phyloP scores from a whole-genome alignment of 2,329 filamentous ascomycete species.

The Phaeophleospora eucalypticola region DNA sequence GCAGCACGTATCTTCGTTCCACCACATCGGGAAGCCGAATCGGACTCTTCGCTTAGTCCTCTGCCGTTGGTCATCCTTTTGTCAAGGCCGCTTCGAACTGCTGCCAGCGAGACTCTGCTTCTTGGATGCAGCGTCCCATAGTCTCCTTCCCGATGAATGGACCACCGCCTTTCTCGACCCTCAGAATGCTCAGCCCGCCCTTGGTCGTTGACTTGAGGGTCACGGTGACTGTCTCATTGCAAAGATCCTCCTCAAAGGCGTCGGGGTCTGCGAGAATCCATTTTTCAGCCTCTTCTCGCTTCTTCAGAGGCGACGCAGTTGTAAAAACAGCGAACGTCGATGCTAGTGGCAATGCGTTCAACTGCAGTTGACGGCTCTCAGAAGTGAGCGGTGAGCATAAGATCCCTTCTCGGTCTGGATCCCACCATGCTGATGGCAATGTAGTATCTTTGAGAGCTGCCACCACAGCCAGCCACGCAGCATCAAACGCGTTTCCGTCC shows the following conservation, averaged over 20 bases:
- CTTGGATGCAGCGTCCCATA: conserved; percentile 55
- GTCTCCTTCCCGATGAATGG: conserved; percentile 61
- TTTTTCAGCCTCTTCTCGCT: conserved; percentile 36
- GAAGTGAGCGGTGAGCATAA: conserved; percentile 64
- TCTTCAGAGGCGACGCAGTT: conserved; percentile 48
- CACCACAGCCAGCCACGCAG: conserved; percentile 78
- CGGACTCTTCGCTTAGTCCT: too few relatives aligned
- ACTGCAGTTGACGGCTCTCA: conserved; percentile 52
- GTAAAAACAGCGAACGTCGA: conserved; percentile 76
- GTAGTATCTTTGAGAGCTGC: conserved; percentile 75
- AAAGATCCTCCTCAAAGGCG: conserved; percentile 80
- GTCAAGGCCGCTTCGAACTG: conserved; percentile 42
- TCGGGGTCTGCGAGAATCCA: conserved; percentile 90
- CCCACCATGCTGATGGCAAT: conserved; percentile 77
- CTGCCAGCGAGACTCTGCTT: conserved; percentile 62
- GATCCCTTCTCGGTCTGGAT: conserved; percentile 72
- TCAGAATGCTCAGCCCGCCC: conserved; percentile 57
- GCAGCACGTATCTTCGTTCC: background rate
- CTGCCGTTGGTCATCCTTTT: conserved; percentile 3
- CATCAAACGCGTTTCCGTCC: conserved; percentile 88
- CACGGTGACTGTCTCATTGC: conserved; percentile 75
- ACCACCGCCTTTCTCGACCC: conserved; percentile 81
- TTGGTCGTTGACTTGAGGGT: conserved; percentile 58
- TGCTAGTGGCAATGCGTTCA: conserved; percentile 68
- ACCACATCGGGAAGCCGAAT: background rate